Evolutionary conservation across 495 filamentous ascomycete genomes (phyloP), one percentile per base, ranked within the genome.

Genomic region (Barbatosphaeria neglecta): DNA sequence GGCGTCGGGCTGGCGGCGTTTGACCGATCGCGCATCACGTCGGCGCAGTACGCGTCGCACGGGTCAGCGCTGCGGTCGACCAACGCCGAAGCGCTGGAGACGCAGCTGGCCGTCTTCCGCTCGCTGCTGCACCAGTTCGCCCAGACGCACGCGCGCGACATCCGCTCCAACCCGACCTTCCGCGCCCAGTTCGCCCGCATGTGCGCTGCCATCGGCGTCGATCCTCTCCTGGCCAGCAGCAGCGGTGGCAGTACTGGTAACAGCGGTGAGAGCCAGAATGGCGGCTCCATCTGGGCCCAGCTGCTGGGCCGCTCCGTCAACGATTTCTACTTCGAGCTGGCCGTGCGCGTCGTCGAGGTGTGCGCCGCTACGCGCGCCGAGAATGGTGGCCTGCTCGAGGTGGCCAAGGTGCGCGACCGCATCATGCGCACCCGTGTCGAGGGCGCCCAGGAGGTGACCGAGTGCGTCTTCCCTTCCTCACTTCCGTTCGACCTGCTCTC

Each of bases 321-420:
- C 62, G 93, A 97, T 61, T 98, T 97, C 57, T 97, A 97, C 63
- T 97, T 97, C 61, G 90, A 94, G 67, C 75, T 98, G 40, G 93
- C 87, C 0, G 89, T 96, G 33, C 71, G 87, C 23, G 87, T 97
- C 6, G 93, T 98, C 7, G 92, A 96, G 65, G 79, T 97, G 0
- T 98, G 92, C 64, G 72, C 87, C 3, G 80, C 78, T 43, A 95
- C 90, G 33, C 74, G 93, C 45, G 78, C 78, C 16, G 92, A 95
- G 63, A 97, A 98, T 63, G 92, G 92, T 0, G 92, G 92, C 0
- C 61, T 98, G 54, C 83, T 97, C 48, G 86, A 84, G 6, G 81
- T 98, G 1, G 67, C 76, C 15, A 94, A 97, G 62, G 80, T 92
- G 49, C 70, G 78, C 46, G 82, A 86, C 53, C 65, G 78, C 41